Percentiles rank a stretch among this genome's conserved stretches.
These are phyloP conservation scores for Casuarina cunninghamiana DNA, from an alignment of 306 rosid species.

Conservation along the genomic window DNA sequence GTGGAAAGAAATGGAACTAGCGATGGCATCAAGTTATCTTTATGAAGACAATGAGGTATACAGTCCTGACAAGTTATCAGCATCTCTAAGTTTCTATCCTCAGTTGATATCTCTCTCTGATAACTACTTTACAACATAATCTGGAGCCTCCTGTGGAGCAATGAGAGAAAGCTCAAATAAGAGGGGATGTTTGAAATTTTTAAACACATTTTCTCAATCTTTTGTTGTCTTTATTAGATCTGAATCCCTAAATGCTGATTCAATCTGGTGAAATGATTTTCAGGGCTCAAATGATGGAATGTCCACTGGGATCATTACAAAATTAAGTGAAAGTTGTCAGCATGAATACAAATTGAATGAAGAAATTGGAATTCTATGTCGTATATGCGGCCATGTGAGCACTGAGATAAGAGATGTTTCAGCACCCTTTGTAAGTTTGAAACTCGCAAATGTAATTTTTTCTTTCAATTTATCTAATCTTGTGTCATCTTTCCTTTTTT, in stretches of 20 bases:
- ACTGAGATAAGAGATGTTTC: slow-evolving; percentile 63
- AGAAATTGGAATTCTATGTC: slow-evolving; percentile 76
- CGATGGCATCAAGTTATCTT: slow-evolving; percentile 68
- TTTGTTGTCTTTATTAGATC: slow-evolving; percentile 1
- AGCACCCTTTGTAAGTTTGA: slow-evolving; percentile 81
- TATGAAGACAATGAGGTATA: slow-evolving; percentile 60
- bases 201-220: slow-evolving; percentile 4
- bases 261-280: slow-evolving; percentile 26
- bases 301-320: slow-evolving; percentile 18
- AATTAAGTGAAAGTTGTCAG: slow-evolving; percentile 37
- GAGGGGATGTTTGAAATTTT: background rate
- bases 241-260: slow-evolving; percentile 24
- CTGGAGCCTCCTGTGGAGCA: background rate
- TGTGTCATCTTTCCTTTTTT: background rate
- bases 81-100: background rate
- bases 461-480: background rate
- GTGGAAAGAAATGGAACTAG: slow-evolving; percentile 89
- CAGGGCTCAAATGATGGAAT: slow-evolving; percentile 53
- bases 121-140: background rate
- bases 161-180: background rate
- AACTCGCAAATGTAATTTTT: slow-evolving; percentile 19
- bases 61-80: background rate
- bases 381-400: slow-evolving; percentile 60
- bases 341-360: slow-evolving; percentile 69
- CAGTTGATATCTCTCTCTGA: background rate